phyloP scores from a whole-genome alignment of 2,329 filamentous ascomycete species.

The Pseudogymnoascus pannorum region DNA sequence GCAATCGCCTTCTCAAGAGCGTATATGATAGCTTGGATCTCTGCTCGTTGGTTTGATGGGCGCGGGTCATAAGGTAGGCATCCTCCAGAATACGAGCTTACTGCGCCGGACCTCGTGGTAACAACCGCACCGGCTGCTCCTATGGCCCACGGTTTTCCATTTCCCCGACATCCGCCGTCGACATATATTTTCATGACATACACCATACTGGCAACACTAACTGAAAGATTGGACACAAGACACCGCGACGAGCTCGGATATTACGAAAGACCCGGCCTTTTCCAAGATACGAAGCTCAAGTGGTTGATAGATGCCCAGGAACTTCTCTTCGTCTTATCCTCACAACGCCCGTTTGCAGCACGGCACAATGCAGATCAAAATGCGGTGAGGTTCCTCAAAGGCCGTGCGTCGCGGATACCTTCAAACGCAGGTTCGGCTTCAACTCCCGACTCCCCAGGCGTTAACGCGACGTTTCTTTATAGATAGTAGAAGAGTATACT shows the following conservation, averaged over 20 bases:
- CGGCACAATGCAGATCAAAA: background rate
- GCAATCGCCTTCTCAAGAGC: constrained; percentile 41
- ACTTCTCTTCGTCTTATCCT: background rate
- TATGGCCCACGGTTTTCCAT: constrained; percentile 22
- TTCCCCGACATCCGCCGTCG: constrained; percentile 30
- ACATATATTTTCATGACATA: constrained; percentile 30
- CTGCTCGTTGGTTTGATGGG: constrained; percentile 32
- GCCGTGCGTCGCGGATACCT: background rate
- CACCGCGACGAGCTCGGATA: background rate
- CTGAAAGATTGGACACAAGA: background rate
- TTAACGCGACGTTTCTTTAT: background rate
- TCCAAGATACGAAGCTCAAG: background rate
- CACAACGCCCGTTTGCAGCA: background rate
- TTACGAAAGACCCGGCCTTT: background rate
- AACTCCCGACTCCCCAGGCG: background rate
- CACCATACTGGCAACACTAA: constrained; percentile 22
- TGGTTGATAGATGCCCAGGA: background rate
- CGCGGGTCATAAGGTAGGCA: constrained; percentile 10
- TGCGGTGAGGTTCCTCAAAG: background rate
- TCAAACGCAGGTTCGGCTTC: background rate
- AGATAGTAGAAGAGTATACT: background rate
- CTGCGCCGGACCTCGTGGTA: background rate
- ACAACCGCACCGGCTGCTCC: constrained; percentile 29
- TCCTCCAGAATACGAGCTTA: background rate
- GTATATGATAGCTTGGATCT: constrained; percentile 35